A percentile compares a stretch with the other conserved stretches of the same genome.
Conservation (phyloP, 2,329 filamentous ascomycete genomes). For the Monosporascus cannonballus region DNA sequence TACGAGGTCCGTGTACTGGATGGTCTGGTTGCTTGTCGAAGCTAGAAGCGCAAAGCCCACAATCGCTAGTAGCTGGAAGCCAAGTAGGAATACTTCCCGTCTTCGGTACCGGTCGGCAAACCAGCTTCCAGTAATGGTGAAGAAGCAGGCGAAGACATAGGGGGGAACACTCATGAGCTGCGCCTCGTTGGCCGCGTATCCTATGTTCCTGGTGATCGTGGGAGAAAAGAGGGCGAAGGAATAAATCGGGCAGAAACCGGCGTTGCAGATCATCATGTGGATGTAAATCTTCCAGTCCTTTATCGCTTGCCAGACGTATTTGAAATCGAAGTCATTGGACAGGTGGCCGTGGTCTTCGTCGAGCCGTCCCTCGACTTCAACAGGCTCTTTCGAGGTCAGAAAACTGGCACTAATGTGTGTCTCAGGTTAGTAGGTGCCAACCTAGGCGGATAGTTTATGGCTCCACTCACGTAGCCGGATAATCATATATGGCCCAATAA, state of each 20-base stretch:
- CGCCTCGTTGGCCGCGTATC: not conserved
- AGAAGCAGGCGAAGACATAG: not conserved
- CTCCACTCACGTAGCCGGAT: slow-evolving; percentile 35
- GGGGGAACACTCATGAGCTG: not conserved
- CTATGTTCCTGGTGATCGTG: not conserved
- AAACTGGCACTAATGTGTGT: not conserved
- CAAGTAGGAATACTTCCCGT: slow-evolving; percentile 35
- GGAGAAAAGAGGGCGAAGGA: not conserved
- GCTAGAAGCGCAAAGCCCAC: slow-evolving; percentile 38
- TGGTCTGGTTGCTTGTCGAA: slow-evolving; percentile 27
- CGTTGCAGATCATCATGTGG: slow-evolving; percentile 31
- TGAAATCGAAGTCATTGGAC: slow-evolving; percentile 52
- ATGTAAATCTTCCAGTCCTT: not conserved
- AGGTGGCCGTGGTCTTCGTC: slow-evolving; percentile 35
- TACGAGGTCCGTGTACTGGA: slow-evolving; percentile 44
- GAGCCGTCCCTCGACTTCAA: slow-evolving; percentile 36
- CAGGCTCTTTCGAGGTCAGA: not conserved
- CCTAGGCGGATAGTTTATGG: not conserved
- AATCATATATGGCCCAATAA: slow-evolving; percentile 52
- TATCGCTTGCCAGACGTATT: slow-evolving; percentile 46
- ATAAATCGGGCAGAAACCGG: slow-evolving; percentile 22
- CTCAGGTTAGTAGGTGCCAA: slow-evolving; percentile 29
- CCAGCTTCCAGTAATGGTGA: slow-evolving; percentile 37
- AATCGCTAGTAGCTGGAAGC: slow-evolving; percentile 39
- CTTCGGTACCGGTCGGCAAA: slow-evolving; percentile 20